Base-by-base conservation (phyloP, 164 flowering plant species). In the Vitis rotundifolia region DNA sequence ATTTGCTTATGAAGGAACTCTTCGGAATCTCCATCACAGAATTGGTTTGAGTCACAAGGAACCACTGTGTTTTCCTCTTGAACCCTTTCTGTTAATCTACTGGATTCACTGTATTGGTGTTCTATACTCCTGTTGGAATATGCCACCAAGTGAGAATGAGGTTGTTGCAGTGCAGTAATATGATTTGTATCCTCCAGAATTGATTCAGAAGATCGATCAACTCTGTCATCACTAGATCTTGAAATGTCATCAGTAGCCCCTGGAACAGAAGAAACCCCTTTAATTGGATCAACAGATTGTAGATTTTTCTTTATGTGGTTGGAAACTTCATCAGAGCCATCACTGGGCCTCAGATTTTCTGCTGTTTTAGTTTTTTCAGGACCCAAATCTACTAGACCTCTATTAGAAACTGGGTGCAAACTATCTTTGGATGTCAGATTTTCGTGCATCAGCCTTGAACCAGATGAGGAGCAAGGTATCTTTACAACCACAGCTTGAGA, bases 321-420 rank as follows among this genome's bases (percentile, higher is more conserved):
- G 29, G 71, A 70, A 59, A 37, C 28, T 50, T 51, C 65, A 69
- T 50, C 47, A 13, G 47, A 52, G 12, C 59, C 75, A 68, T 58
- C 79, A 74, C 54, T 70, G 14, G 66, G 61, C 22, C 47, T 62
- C 31, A 22, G 74, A 63, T 64, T 54, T 50, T 74, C 73, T 15
- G 26, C 49, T 13, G 31, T 51, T 49, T 57, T 68, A 66, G 65
- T 62, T n/a, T 44, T 68, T 70, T 37, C 67, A 49, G 63, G 19
- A 6, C 64, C 29, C 50, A 68, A 69, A 50, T 69, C 55, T 19
- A 44, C 59, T 69, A 14, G 16, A 67, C 64, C 60, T 44, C 11
- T 56, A 63, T 16, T 66, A 51, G 68, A 62, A 57, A 49, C 54
- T 12, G 18, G 19, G 60, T 54, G 28, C 31, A 67, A 47, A 59